These are phyloP conservation scores for Glycine latifolia DNA, from an alignment of 306 rosid genomes.

Conservation along the genomic window DNA sequence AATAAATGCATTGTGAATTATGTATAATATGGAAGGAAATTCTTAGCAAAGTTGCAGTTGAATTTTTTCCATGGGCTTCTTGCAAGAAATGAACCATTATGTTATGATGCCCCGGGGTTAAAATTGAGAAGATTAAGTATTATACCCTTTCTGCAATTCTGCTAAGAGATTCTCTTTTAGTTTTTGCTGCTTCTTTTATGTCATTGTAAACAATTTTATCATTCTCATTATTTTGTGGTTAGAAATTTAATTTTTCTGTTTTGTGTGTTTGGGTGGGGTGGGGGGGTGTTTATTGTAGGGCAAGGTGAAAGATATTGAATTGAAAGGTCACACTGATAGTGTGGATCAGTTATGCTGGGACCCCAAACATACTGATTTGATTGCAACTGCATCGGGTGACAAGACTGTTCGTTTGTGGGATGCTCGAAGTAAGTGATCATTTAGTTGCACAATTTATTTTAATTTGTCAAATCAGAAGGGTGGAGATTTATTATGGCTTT, in stretches of 20 bases:
- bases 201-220: slow-evolving; percentile 19
- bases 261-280: not conserved
- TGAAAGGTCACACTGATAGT: slow-evolving; percentile 98
- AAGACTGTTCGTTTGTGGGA: slow-evolving; percentile 97
- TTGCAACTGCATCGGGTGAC: slow-evolving; percentile 98
- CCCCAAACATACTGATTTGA: slow-evolving; percentile 89
- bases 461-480: slow-evolving; percentile 5
- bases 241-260: slow-evolving; percentile 21
- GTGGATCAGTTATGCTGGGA: slow-evolving; percentile 99
- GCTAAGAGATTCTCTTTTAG: slow-evolving; percentile 22
- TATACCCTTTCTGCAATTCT: not conserved
- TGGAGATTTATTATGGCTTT: slow-evolving; percentile 10
- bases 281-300: slow-evolving; percentile 59
- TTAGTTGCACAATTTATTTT: slow-evolving; percentile 14
- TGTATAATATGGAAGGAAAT: slow-evolving; percentile 10
- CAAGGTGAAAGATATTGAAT: slow-evolving; percentile 86
- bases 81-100: not conserved
- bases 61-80: not conserved
- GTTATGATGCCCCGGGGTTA: no score
- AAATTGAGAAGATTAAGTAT: not conserved
- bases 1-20: slow-evolving; percentile 4
- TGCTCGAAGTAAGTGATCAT: slow-evolving; percentile 83
- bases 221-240: slow-evolving; percentile 28
- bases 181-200: slow-evolving; percentile 24
- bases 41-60: not conserved